A percentile compares a stretch with the other conserved stretches of the same genome.
Evolutionary conservation across 805 yeast species (phyloP).

Genomic region (Metschnikowia rubicola): DNA sequence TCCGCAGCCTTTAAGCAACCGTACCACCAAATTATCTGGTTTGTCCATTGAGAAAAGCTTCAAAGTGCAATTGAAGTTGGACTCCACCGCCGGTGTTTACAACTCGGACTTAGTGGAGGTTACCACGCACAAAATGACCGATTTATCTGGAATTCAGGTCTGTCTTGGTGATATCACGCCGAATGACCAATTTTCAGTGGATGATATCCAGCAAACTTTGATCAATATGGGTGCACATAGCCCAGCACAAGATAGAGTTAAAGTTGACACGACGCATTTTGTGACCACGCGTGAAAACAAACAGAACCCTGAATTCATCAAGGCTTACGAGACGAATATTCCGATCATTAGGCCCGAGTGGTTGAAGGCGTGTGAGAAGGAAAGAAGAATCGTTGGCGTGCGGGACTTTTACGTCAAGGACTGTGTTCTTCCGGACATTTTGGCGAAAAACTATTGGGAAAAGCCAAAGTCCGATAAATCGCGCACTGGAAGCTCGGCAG

Average conservation of each 20-base stretch:
- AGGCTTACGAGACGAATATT: constrained; percentile 80
- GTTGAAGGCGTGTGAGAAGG: constrained; percentile 89
- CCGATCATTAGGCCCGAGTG: constrained; percentile 96
- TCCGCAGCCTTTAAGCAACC: constrained; percentile 75
- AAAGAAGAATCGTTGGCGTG: constrained; percentile 88
- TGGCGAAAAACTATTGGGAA: constrained; percentile 41
- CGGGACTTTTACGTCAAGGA: constrained; percentile 74
- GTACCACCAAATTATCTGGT: constrained; percentile 86
- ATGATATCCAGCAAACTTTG: constrained; percentile 62
- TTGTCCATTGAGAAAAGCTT: constrained; percentile 82
- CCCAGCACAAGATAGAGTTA: constrained; percentile 68
- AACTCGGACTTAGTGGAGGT: constrained; percentile 64
- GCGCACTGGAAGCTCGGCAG: no score
- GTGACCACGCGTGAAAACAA: constrained; percentile 60
- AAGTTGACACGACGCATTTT: constrained; percentile 92
- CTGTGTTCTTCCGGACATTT: constrained; percentile 42
- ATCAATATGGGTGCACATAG: constrained; percentile 70
- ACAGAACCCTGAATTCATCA: constrained; percentile 68
- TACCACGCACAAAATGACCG: constrained; percentile 94
- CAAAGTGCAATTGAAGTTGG: constrained; percentile 72
- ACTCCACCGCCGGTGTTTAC: constrained; percentile 87
- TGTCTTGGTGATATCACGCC: constrained; percentile 80
- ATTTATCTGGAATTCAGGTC: constrained; percentile 85
- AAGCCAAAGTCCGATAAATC: background rate
- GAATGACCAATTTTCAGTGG: constrained; percentile 40